Evolutionary conservation across 2,329 filamentous ascomycete genomes (phyloP).

Genomic region (Ustilaginoidea virens): DNA sequence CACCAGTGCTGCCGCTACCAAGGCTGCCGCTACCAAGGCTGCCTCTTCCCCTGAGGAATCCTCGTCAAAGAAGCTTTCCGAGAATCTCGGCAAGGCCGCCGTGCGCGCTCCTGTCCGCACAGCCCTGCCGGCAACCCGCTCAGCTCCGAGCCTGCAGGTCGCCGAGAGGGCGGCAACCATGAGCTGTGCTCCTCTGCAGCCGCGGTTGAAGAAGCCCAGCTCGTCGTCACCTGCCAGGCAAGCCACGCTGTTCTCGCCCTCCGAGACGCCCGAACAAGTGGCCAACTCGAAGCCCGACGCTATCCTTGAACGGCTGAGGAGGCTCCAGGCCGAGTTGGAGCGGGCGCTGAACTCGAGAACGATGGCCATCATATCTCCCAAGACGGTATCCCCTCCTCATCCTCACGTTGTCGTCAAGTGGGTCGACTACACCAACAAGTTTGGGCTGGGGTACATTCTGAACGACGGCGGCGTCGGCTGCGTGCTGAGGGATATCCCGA

Average conservation of each 20-base stretch:
- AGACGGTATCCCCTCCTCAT: slow-evolving; percentile 36
- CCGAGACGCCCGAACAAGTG: slow-evolving; percentile 34
- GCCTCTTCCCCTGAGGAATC: no score
- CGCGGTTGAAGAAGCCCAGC: slow-evolving; percentile 13
- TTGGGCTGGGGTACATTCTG: slow-evolving; percentile 70
- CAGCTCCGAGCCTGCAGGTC: slow-evolving; percentile 13
- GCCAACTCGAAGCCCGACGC: slow-evolving; percentile 40
- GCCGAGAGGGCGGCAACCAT: slow-evolving; percentile 16
- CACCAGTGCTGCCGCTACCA: background rate
- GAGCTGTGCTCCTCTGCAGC: slow-evolving; percentile 10
- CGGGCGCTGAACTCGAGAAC: slow-evolving; percentile 46
- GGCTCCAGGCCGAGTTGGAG: slow-evolving; percentile 45
- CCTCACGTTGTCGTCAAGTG: slow-evolving; percentile 59
- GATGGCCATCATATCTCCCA: slow-evolving; percentile 42
- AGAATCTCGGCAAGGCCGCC: slow-evolving; percentile 11
- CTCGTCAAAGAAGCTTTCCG: slow-evolving; percentile 10
- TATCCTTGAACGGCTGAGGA: slow-evolving; percentile 38
- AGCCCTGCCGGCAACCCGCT: slow-evolving; percentile 12
- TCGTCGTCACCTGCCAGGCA: slow-evolving; percentile 16
- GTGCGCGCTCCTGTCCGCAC: slow-evolving; percentile 14
- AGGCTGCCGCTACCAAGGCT: background rate
- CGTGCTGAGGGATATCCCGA: slow-evolving; percentile 41
- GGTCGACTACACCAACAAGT: slow-evolving; percentile 83
- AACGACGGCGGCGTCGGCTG: slow-evolving; percentile 71
- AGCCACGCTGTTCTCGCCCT: slow-evolving; percentile 39